Percentiles rank a stretch among this genome's conserved stretches.
phyloP scores from a whole-genome alignment of 192 early-diverging fungal genomes.

The Entomortierella beljakovae region DNA sequence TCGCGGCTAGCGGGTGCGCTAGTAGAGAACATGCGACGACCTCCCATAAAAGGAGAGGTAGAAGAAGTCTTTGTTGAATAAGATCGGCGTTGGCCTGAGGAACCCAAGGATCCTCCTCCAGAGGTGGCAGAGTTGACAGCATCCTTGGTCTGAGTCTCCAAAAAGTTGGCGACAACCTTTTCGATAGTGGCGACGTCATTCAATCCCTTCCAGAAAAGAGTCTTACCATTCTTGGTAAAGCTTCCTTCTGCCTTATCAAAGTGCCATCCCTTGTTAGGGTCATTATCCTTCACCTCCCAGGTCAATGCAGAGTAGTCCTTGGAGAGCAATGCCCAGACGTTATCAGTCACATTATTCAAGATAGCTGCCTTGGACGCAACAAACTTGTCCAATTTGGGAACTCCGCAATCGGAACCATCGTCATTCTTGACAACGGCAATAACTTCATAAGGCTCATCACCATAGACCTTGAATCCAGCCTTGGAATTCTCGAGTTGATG shows the following conservation, averaged over 20 bases:
- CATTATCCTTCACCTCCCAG: constrained; percentile 84
- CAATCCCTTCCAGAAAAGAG: constrained; percentile 95
- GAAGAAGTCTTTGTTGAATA: constrained; percentile 67
- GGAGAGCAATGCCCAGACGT: constrained; percentile 90
- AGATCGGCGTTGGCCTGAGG: constrained; percentile 59
- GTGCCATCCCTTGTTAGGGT: constrained; percentile 92
- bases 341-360: constrained; percentile 97
- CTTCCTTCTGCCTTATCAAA: constrained; percentile 96
- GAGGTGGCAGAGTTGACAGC: constrained; percentile 31
- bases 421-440: constrained; percentile 83
- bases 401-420: constrained; percentile 48
- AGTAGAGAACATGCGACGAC: constrained; percentile 74
- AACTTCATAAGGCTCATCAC: constrained; percentile 95
- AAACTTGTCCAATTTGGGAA: constrained; percentile 91
- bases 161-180: constrained; percentile 70
- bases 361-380: constrained; percentile 86
- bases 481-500: constrained; percentile 69
- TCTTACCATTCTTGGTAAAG: constrained; percentile 76
- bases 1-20: constrained; percentile 36
- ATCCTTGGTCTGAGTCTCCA: constrained; percentile 46
- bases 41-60: constrained; percentile 25
- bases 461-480: constrained; percentile 78
- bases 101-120: constrained; percentile 6
- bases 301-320: constrained; percentile 86
- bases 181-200: constrained; percentile 84